Conservation (phyloP, 2,329 filamentous ascomycete species). For the Acephala macrosclerotiorum region DNA sequence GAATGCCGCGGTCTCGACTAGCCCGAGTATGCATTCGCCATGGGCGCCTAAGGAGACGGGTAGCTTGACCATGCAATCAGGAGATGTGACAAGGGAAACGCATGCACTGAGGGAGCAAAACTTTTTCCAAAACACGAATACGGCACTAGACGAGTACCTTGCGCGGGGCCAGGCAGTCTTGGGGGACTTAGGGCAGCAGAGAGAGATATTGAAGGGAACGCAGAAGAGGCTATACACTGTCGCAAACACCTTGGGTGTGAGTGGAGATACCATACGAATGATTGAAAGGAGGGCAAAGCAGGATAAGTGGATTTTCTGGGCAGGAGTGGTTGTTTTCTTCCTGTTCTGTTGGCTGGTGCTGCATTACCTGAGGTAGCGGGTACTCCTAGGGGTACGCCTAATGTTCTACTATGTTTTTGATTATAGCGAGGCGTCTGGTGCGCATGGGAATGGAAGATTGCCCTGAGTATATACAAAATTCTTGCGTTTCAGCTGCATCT, state of each 20-base stretch:
- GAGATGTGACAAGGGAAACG: slow-evolving; percentile 75
- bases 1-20: slow-evolving; percentile 51
- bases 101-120: slow-evolving; percentile 89
- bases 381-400: not conserved
- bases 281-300: slow-evolving; percentile 89
- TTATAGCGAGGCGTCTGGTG: slow-evolving; percentile 36
- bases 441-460: slow-evolving; percentile 13
- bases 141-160: slow-evolving; percentile 91
- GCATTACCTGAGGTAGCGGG: slow-evolving; percentile 74
- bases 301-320: slow-evolving; percentile 98
- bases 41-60: slow-evolving; percentile 42
- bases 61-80: slow-evolving; percentile 55
- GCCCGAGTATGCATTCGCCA: slow-evolving; percentile 31
- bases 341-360: slow-evolving; percentile 91
- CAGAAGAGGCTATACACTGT: slow-evolving; percentile 91
- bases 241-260: slow-evolving; percentile 91
- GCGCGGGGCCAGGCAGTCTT: slow-evolving; percentile 90
- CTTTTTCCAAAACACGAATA: slow-evolving; percentile 84
- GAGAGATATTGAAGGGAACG: slow-evolving; percentile 94
- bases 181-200: slow-evolving; percentile 86
- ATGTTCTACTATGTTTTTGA: slow-evolving; percentile 10
- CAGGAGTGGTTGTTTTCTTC: slow-evolving; percentile 85
- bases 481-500: slow-evolving; percentile 5
- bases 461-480: slow-evolving; percentile 10
- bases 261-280: slow-evolving; percentile 96